A percentile compares a stretch with the other conserved stretches of the same genome.
Conservation (phyloP, 495 filamentous ascomycete species). For the Talaromyces liani region DNA sequence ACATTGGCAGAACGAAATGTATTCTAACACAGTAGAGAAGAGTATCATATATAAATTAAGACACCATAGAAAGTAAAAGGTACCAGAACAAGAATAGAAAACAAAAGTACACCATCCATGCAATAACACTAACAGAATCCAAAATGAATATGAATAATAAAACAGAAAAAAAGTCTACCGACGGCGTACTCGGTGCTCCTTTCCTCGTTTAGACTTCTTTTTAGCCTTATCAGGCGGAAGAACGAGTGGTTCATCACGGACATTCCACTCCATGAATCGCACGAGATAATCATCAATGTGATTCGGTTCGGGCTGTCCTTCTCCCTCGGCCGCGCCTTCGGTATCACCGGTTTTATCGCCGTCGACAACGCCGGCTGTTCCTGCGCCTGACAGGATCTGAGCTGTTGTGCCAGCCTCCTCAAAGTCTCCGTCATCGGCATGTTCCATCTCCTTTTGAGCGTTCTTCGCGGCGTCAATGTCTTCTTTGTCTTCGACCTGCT, state of each 20-base stretch:
- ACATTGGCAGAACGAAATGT: neutral
- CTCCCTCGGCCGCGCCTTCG: conserved; percentile 23
- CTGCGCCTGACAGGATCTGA: conserved; percentile 14
- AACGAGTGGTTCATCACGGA: conserved; percentile 71
- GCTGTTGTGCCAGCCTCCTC: conserved; percentile 58
- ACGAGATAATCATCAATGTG: conserved; percentile 86
- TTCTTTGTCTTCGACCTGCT: conserved; percentile 86
- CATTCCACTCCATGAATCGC: conserved; percentile 63
- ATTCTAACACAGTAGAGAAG: neutral
- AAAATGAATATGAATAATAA: neutral
- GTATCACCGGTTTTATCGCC: conserved; percentile 23
- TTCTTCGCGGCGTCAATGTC: conserved; percentile 81
- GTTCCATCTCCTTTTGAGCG: conserved; percentile 78
- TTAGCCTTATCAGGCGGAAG: conserved; percentile 75
- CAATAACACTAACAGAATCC: neutral
- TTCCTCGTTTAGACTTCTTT: conserved; percentile 69
- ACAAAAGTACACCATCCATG: neutral
- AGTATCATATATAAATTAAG: conserved; percentile 2
- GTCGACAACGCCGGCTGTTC: conserved; percentile 15
- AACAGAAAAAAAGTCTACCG: conserved; percentile 16
- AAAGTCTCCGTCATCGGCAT: conserved; percentile 87
- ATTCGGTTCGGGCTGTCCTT: conserved; percentile 31
- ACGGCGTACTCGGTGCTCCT: conserved; percentile 51
- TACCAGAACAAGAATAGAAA: neutral
- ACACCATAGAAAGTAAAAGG: neutral